These are phyloP conservation scores for Apodospora peruviana DNA, from an alignment of 495 filamentous ascomycete genomes.

Conservation along the genomic window DNA sequence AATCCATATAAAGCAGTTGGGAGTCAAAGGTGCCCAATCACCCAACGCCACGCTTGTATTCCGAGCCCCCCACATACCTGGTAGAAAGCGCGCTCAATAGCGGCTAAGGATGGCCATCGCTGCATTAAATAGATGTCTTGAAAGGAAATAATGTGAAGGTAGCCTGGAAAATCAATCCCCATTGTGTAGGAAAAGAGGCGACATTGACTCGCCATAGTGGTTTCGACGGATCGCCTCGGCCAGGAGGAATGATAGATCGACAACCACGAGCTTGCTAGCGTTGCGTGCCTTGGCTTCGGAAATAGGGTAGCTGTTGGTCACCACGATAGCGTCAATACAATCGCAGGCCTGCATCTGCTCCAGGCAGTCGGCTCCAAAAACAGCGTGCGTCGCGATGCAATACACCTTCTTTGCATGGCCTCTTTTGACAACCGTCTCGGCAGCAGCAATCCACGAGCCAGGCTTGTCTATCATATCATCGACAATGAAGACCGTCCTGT, in stretches of 20 bases:
- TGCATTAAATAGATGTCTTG: background rate
- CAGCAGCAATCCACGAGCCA: conserved; percentile 96
- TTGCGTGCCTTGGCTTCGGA: conserved; percentile 59
- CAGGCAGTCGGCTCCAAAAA: conserved; percentile 85
- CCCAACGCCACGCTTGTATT: conserved; percentile 28
- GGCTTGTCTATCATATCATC: conserved; percentile 99
- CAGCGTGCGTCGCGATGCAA: conserved; percentile 93
- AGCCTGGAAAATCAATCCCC: conserved; percentile 40
- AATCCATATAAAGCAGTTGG: no score
- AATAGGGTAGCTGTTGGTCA: conserved; percentile 96
- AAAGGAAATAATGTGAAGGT: conserved; percentile 9
- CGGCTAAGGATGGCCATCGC: conserved; percentile 1
- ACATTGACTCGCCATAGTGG: conserved; percentile 87
- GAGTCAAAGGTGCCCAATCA: conserved; percentile 9
- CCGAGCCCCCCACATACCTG: conserved; percentile 10
- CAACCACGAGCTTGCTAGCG: conserved; percentile 77
- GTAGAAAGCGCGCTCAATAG: background rate
- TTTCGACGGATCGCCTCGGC: conserved; percentile 92
- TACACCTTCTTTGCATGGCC: conserved; percentile 91
- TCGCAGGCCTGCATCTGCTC: conserved; percentile 87
- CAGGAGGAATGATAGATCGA: conserved; percentile 82
- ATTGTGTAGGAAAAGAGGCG: conserved; percentile 72
- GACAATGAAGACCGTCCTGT: conserved; percentile 82
- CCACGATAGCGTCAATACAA: conserved; percentile 88
- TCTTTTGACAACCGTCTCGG: conserved; percentile 91